phyloP scores from a whole-genome alignment of 306 rosid species.

The Prunus armeniaca region DNA sequence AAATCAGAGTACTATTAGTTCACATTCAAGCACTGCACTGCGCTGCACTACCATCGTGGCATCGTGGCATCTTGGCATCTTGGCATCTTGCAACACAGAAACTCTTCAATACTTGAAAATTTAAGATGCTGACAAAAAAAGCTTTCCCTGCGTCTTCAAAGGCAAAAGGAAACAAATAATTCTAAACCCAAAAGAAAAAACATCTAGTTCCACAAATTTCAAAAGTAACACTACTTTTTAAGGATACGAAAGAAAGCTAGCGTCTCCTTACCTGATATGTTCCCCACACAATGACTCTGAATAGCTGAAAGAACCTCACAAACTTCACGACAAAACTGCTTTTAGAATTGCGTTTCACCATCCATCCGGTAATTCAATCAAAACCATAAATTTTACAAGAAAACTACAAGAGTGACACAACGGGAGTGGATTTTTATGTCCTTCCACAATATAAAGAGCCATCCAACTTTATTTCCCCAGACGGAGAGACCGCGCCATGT shows the following conservation, averaged over 20 bases:
- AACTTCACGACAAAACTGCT: background rate
- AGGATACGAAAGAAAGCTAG: conserved; percentile 26
- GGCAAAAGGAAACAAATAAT: conserved; percentile 15
- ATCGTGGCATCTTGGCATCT: background rate
- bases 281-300: conserved; percentile 36
- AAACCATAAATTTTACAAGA: conserved; percentile 8
- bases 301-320: conserved; percentile 1
- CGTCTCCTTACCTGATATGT: conserved; percentile 15
- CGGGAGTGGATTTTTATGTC: background rate
- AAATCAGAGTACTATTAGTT: too few species aligned
- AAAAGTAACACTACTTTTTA: conserved; percentile 49
- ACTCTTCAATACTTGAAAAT: background rate
- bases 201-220: conserved; percentile 25
- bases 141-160: conserved; percentile 19
- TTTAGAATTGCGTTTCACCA: background rate
- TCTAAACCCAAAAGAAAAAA: background rate
- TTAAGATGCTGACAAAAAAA: conserved; percentile 21
- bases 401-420: background rate
- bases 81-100: background rate
- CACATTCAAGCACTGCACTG: too few species aligned
- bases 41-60: background rate
- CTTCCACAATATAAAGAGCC: background rate
- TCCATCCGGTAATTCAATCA: background rate
- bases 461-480: background rate
- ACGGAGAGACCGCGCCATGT: background rate